phyloP scores from a whole-genome alignment of 495 filamentous ascomycete genomes.

The Xylona heveae region DNA sequence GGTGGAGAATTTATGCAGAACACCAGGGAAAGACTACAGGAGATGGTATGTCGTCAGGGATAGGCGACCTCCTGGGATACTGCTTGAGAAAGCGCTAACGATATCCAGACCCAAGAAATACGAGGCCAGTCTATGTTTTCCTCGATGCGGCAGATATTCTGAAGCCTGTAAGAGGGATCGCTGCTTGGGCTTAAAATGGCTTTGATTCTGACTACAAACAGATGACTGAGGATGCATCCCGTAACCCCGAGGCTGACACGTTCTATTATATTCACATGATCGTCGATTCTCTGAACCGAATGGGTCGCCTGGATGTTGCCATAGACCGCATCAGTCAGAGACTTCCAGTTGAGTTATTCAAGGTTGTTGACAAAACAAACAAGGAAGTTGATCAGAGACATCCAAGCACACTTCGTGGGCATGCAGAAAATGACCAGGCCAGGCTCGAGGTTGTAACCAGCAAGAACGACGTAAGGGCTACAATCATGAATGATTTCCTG shows the following conservation, averaged over 20 bases:
- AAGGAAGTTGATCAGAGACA: conserved; percentile 82
- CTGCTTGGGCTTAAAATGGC: not conserved
- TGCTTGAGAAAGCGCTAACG: conserved; percentile 2
- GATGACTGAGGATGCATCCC: conserved; percentile 68
- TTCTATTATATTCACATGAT: conserved; percentile 81
- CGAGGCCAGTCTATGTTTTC: conserved; percentile 40
- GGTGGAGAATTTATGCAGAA: conserved; percentile 47
- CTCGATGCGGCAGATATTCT: conserved; percentile 61
- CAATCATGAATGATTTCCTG: conserved; percentile 72
- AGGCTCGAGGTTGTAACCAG: conserved; percentile 42
- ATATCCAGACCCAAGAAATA: not conserved
- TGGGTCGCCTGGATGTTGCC: conserved; percentile 65
- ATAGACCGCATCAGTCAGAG: conserved; percentile 82
- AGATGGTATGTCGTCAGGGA: conserved; percentile 1
- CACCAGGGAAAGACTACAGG: not conserved
- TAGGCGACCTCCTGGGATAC: not conserved
- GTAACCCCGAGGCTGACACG: conserved; percentile 85
- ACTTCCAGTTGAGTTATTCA: conserved; percentile 81
- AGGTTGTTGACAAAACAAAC: conserved; percentile 86
- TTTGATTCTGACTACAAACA: conserved; percentile 11
- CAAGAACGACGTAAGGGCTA: conserved; percentile 48
- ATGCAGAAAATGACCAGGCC: conserved; percentile 29
- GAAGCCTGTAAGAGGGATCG: conserved; percentile 13
- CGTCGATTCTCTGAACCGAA: conserved; percentile 71
- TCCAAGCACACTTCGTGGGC: conserved; percentile 42